A percentile compares a stretch with the other conserved stretches of the same genome.
phyloP scores from a whole-genome alignment of 495 filamentous ascomycete genomes.

The Aspergillus mulundensis region DNA sequence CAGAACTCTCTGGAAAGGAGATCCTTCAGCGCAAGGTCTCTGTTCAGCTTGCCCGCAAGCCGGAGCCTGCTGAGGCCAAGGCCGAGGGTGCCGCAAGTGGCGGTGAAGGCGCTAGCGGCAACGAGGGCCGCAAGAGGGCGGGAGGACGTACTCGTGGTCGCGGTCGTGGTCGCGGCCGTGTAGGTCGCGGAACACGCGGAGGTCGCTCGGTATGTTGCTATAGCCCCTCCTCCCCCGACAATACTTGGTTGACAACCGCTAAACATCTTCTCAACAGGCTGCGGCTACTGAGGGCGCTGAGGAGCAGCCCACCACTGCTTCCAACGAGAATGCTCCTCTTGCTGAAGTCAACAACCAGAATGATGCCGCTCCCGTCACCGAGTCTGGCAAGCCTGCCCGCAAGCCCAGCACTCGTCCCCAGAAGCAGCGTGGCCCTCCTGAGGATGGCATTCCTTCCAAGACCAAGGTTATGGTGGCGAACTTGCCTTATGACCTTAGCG shows the following conservation, averaged over 20 bases:
- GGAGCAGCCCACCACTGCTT: conserved; percentile 13
- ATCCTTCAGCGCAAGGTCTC: conserved; percentile 98
- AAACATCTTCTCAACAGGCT: conserved; percentile 1
- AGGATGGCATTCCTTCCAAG: conserved; percentile 97
- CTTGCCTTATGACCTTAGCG: conserved; percentile 93
- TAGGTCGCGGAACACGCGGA: conserved; percentile 58
- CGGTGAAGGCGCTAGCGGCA: conserved; percentile 63
- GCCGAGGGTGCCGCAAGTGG: conserved; percentile 62
- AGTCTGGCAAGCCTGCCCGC: conserved; percentile 56
- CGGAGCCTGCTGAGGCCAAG: conserved; percentile 78
- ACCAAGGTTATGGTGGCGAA: conserved; percentile 99
- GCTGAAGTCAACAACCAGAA: conserved; percentile 52
- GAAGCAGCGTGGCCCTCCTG: conserved; percentile 85
- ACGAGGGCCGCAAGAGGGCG: conserved; percentile 73
- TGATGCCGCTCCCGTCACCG: conserved; percentile 52
- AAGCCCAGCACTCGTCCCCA: conserved; percentile 48
- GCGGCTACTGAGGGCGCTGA: conserved; percentile 21
- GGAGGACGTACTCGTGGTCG: conserved; percentile 72
- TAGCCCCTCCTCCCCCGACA: not conserved
- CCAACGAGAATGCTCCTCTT: conserved; percentile 30
- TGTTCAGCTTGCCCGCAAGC: conserved; percentile 96
- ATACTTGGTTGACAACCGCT: not conserved
- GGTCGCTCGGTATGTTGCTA: conserved; percentile 61
- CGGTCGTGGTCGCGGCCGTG: conserved; percentile 70
- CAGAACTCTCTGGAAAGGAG: conserved; percentile 91